Evolutionary conservation across 768 basidiomycete genomes (phyloP).

Genomic region (Saitozyma sp.): DNA sequence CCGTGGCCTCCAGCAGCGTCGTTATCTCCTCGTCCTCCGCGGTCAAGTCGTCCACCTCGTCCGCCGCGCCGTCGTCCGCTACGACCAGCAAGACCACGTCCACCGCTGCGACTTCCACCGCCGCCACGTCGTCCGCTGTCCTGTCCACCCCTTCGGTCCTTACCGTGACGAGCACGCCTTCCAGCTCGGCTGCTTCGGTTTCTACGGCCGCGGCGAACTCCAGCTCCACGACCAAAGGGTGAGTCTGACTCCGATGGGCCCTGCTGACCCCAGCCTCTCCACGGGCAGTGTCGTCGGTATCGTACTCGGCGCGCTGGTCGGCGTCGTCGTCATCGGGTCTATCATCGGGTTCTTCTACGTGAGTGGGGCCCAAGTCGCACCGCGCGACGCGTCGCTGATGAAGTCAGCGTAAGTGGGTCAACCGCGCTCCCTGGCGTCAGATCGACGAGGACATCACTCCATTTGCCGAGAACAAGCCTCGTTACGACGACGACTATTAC

Average conservation of each 20-base stretch:
- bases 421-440: conserved; percentile 37
- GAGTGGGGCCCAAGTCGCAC: conserved; percentile 7
- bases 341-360: conserved; percentile 38
- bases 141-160: conserved; percentile 11
- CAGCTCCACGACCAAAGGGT: conserved; percentile 7
- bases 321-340: conserved; percentile 33
- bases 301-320: conserved; percentile 34
- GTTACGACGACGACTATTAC: conserved; percentile 33
- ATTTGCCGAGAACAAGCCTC: conserved; percentile 23
- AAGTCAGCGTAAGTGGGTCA: conserved; percentile 34
- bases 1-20: neutral
- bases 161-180: conserved; percentile 13
- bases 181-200: conserved; percentile 9
- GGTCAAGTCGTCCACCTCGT: neutral
- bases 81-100: conserved; percentile 11
- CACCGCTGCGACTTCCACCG: conserved; percentile 9
- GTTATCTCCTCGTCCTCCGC: conserved; percentile 7
- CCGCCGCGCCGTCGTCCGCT: conserved; percentile 5
- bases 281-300: conserved; percentile 40
- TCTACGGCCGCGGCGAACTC: conserved; percentile 14
- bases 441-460: conserved; percentile 42
- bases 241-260: conserved; percentile 5
- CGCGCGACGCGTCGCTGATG: conserved; percentile 7
- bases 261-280: conserved; percentile 19
- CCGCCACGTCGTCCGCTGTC: conserved; percentile 14